Evolutionary conservation across 495 filamentous ascomycete species (phyloP), one percentile per base, ranked within the genome.

Genomic region (Aspergillus hancockii): DNA sequence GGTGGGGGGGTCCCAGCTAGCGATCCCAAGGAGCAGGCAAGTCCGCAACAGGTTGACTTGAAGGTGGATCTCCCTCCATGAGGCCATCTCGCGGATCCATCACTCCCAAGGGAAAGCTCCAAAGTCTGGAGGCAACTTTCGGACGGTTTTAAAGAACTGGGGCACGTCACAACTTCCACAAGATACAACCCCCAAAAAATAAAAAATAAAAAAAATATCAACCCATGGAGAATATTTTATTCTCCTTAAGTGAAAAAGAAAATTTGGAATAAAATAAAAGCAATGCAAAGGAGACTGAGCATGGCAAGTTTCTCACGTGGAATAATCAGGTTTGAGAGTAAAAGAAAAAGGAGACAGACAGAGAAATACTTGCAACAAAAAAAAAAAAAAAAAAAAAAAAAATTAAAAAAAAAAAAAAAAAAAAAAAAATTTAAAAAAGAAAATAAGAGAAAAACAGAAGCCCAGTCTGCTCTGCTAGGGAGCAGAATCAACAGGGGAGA

Each of bases 21-120:
- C 63, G 63, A 64, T 65, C 63, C 66, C 66, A 65, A 68, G 63
- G 60, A 63, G 57, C 60, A 68, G 62, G 62, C 38, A 41, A 41
- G n/a, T 41, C 38, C 38, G 57, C 58, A 54, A 57, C 55, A 34
- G 52, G 47, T 57, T 57, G 52, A 57, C 38, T 57, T 57, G 52
- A 57, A 53, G 40, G 64, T 66, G 64, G 64, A 66, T 66, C 64
- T 55, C 41, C 57, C 47, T 38, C 56, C 53, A 55, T 52, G 57
- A 58, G 47, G 59, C 55, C 55, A 50, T 59, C 60, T 28, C 38
- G 61, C 53, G 64, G 64, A 58, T 63, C 64, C 61, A 56, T 60
- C 50, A 43, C 56, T 23, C 23, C 31, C 49, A 32, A 16, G 28
- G 49, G 28, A 52, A 52, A 32, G 25, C 28, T 32, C 28, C 28